Base-by-base conservation (phyloP, 2,329 filamentous ascomycete species). In the Trichoderma sp. region DNA sequence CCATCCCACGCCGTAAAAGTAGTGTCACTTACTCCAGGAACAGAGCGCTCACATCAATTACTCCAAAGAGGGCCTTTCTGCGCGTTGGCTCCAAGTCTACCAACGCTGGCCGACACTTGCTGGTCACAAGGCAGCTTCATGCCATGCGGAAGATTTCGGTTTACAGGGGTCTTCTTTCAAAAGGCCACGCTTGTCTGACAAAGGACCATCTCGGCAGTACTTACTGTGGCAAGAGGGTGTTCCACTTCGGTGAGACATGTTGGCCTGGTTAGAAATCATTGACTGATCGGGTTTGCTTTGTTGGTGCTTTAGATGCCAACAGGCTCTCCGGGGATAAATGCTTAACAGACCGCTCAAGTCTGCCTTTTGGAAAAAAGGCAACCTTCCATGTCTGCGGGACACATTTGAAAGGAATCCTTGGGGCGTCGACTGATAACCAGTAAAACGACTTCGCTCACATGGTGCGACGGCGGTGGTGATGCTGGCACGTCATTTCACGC, bases 391-490 rank as follows among this genome's bases (percentile, higher is more conserved):
- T 50, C 20, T 63, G 59, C 39, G 36, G n/a, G 61, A 30, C 61
- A 58, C 11, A 15, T 12, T 53, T 47, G 30, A 28, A 53, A 12
- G 26, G 34, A 39, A 15, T 74, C 73, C 30, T 43, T 20, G 17
- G 70, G 59, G 3, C 65, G 68, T 12, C 72, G 71, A 6, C 61
- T 62, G 8, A 50, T 55, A 57, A 70, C 74, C 26, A 74, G 73
- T 63, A 78, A 70, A 4, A 72, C 76, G 2, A 78, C 75, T 15
- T 15, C 74, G 74, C 55, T 77, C 73, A 61, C 15, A 79, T 3
- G 70, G 71, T 8, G 77, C 73, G 3, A 78, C 73, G 4, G 74
- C 74, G 4, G 75, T 73, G 15, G 77, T 73, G 4, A 79, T 75
- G 28, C 50, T 4, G 73, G 75, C 28, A 79, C 73, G 63, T 79